phyloP scores from a whole-genome alignment of 176 grass and related monocot species.

The Musa troglodytarum region DNA sequence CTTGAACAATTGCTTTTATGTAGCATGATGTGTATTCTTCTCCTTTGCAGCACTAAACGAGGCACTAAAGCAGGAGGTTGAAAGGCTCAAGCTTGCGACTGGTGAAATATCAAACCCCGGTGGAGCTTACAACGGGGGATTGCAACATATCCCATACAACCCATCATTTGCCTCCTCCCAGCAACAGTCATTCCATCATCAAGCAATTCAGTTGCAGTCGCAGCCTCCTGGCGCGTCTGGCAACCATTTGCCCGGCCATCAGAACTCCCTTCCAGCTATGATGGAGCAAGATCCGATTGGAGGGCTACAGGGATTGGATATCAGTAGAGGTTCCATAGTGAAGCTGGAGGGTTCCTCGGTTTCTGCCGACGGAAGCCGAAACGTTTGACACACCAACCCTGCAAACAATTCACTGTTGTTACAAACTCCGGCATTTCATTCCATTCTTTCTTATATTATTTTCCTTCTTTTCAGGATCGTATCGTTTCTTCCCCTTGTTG shows the following conservation, averaged over 20 bases:
- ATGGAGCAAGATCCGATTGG: conserved; percentile 75
- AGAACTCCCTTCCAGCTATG: conserved; percentile 53
- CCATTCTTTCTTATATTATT: background rate
- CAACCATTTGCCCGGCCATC: conserved; percentile 46
- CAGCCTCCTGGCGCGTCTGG: conserved; percentile 39
- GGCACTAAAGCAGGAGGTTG: conserved; percentile 87
- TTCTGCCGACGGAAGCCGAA: conserved; percentile 66
- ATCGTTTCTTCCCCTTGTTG: background rate
- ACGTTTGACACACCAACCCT: background rate
- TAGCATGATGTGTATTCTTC: conserved; percentile 5
- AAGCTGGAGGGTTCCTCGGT: conserved; percentile 83
- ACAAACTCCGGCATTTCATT: background rate
- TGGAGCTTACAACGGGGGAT: conserved; percentile 60
- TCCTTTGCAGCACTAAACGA: conserved; percentile 78
- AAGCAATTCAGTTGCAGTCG: conserved; percentile 38
- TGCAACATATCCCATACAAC: conserved; percentile 57
- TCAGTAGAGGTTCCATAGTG: conserved; percentile 67
- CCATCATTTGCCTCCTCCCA: conserved; percentile 53
- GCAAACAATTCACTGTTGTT: background rate
- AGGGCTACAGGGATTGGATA: conserved; percentile 68
- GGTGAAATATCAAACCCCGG: conserved; percentile 60
- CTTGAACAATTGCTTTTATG: background rate
- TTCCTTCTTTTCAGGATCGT: background rate
- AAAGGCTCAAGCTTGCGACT: conserved; percentile 82
- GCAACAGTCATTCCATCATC: conserved; percentile 45